These are phyloP conservation scores for Aureobasidium vineae DNA, from an alignment of 2,329 filamentous ascomycete species.

Conservation along the genomic window DNA sequence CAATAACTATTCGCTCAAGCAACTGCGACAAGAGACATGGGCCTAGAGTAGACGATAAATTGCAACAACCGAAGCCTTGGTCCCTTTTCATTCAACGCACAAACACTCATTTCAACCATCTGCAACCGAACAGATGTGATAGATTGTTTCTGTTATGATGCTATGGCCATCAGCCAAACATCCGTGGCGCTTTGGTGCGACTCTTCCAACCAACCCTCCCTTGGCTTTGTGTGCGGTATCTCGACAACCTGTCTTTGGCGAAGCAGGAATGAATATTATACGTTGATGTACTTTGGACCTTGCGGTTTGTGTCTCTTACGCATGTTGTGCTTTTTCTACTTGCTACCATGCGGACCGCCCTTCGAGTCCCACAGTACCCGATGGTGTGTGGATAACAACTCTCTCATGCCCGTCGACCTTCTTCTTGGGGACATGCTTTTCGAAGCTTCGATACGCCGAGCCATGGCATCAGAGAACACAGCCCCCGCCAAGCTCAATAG, in stretches of 20 bases:
- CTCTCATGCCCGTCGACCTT: constrained; percentile 7
- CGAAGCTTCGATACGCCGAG: constrained; percentile 16
- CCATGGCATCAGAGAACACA: constrained; percentile 11
- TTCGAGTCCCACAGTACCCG: not conserved
- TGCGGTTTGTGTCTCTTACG: not conserved
- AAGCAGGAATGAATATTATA: not conserved
- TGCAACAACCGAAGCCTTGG: constrained; percentile 21
- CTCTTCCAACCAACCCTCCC: not conserved
- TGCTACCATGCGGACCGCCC: not conserved
- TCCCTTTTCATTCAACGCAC: constrained; percentile 19
- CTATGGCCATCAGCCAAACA: constrained; percentile 11
- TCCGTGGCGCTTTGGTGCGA: constrained; percentile 19
- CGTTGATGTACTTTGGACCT: not conserved
- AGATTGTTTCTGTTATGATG: constrained; percentile 20
- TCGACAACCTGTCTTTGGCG: not conserved
- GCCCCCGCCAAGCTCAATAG: constrained; percentile 16
- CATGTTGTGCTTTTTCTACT: not conserved
- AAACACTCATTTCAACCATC: constrained; percentile 22
- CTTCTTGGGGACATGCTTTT: constrained; percentile 8
- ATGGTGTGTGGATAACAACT: not conserved
- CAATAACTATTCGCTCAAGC: not conserved
- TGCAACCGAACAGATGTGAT: constrained; percentile 12
- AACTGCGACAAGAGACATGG: not conserved
- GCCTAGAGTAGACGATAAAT: constrained; percentile 19
- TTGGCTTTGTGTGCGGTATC: not conserved